Percentiles rank a stretch among this genome's conserved stretches.
phyloP scores from a whole-genome alignment of 805 yeast species.

The Yueomyces sinensis region DNA sequence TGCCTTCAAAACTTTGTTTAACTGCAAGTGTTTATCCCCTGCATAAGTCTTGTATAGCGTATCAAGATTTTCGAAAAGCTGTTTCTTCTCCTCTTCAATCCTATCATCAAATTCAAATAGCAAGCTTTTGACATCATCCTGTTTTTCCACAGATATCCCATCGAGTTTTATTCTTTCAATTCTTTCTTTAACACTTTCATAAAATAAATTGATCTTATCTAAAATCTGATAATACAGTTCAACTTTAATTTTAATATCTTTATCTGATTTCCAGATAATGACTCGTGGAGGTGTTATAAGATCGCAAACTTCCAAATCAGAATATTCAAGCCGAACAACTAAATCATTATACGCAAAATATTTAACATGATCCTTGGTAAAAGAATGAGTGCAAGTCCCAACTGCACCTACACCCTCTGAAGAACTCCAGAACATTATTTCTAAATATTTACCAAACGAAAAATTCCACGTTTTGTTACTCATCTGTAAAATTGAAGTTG shows the following conservation, averaged over 20 bases:
- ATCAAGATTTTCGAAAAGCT: slow-evolving; percentile 33
- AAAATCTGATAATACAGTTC: slow-evolving; percentile 44
- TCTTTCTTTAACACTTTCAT: slow-evolving; percentile 57
- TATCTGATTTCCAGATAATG: slow-evolving; percentile 58
- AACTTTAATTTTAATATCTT: slow-evolving; percentile 54
- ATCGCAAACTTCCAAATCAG: slow-evolving; percentile 63
- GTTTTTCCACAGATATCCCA: slow-evolving; percentile 54
- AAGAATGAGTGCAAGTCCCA: slow-evolving; percentile 68
- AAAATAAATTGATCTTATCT: slow-evolving; percentile 44
- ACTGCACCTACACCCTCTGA: slow-evolving; percentile 40
- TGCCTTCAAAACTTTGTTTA: slow-evolving; percentile 56
- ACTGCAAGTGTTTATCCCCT: slow-evolving; percentile 52
- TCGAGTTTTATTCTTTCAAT: slow-evolving; percentile 65
- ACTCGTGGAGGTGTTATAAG: slow-evolving; percentile 64
- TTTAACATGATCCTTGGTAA: slow-evolving; percentile 67
- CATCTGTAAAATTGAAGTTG: slow-evolving; percentile 70
- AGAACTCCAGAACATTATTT: slow-evolving; percentile 66
- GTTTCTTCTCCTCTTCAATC: slow-evolving; percentile 37
- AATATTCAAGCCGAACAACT: slow-evolving; percentile 68
- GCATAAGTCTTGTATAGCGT: slow-evolving; percentile 39
- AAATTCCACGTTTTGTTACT: slow-evolving; percentile 79
- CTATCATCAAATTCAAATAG: slow-evolving; percentile 44
- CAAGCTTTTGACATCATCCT: slow-evolving; percentile 51
- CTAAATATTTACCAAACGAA: slow-evolving; percentile 88
- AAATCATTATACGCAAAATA: slow-evolving; percentile 73